Base-by-base conservation (phyloP, 1,139 yeast species). In the Nakaseomyces kungkrabaensis region DNA sequence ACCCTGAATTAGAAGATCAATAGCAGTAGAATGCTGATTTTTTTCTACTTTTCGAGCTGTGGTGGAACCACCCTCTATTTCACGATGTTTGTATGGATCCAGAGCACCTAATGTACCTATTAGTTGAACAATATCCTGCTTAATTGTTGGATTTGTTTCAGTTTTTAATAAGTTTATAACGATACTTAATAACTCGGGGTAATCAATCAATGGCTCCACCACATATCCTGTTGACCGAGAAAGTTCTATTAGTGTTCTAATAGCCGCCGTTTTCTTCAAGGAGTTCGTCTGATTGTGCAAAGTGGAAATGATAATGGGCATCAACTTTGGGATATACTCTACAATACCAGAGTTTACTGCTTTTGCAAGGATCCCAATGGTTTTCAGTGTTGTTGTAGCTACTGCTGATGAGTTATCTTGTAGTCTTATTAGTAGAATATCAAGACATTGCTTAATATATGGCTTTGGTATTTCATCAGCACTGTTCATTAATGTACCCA, bases 41-140 rank as follows among this genome's bases (percentile, higher is more conserved):
- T 86, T 92, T 56, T 85, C 95, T 1, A 81, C 84, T 0, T 86
- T 79, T 27, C 74, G 75, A 48, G 75, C 76, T 4, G 82, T 80
- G 3, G 83, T 79, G 1, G 63, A 58, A 13, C 76, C 77, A 53
- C 87, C 82, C 62, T 90, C 97, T 8, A 90, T 89, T 61, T 88
- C 96, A 50, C 96, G 80, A 59, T 89, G 94, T 61, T 87, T 89
- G 65, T 90, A 92, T 1, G 99, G 99, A 68, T 94, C 98, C 48
- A 94, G 72, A 0, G 98, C 98, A 52, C 99, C 99, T 43, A 94
- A 71, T 38, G 90, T 89, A 61, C 99, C 99, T 54, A 92, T 72
- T 25, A 92, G 70, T 56, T 92, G 75, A 0, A 92, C 96, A 0
- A 96, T 85, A 65, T 90, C 97, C 52, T 96, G 73, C 59, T 94